Evolutionary conservation across 2,329 filamentous ascomycete genomes (phyloP).

Genomic region (Shiraia bambusicola): DNA sequence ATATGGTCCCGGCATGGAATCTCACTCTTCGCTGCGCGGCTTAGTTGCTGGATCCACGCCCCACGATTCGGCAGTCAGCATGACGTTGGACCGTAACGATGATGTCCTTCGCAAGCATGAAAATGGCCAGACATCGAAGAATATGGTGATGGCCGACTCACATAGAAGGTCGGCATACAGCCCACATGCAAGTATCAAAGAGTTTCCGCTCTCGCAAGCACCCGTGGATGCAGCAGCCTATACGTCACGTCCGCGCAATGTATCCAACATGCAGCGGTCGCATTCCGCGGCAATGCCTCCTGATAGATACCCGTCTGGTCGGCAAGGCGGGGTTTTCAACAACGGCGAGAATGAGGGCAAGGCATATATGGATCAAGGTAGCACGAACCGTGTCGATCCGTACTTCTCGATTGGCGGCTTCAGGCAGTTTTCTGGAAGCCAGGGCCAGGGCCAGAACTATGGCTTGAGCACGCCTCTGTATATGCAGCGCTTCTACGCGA

Average conservation of each 20-base stretch:
- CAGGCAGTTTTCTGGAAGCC: conserved; percentile 29
- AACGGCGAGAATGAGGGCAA: conserved; percentile 16
- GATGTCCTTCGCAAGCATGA: conserved; percentile 21
- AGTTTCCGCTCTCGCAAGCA: conserved; percentile 11
- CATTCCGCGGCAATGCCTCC: conserved; percentile 12
- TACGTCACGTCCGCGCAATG: conserved; percentile 15
- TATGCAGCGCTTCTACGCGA: conserved; percentile 29
- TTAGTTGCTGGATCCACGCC: conserved; percentile 25
- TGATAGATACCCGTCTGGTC: conserved; percentile 12
- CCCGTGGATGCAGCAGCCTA: conserved; percentile 17
- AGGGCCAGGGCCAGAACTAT: conserved; percentile 23
- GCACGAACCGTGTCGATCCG: conserved; percentile 11
- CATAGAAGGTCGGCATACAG: conserved; percentile 20
- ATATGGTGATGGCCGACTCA: conserved; percentile 6
- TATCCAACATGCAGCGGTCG: conserved; percentile 14
- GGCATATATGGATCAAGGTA: conserved; percentile 20
- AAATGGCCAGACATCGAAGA: conserved; percentile 24
- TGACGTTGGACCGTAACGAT: conserved; percentile 25
- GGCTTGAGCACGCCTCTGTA: conserved; percentile 22
- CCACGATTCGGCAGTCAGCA: conserved; percentile 32
- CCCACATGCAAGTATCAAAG: conserved; percentile 10
- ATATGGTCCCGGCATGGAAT: conserved; percentile 11
- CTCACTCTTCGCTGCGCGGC: conserved; percentile 30
- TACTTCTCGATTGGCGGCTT: conserved; percentile 9
- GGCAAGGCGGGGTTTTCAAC: conserved; percentile 7